phyloP scores from a whole-genome alignment of 2,329 filamentous ascomycete species.

The Colletotrichum ledebouriae region DNA sequence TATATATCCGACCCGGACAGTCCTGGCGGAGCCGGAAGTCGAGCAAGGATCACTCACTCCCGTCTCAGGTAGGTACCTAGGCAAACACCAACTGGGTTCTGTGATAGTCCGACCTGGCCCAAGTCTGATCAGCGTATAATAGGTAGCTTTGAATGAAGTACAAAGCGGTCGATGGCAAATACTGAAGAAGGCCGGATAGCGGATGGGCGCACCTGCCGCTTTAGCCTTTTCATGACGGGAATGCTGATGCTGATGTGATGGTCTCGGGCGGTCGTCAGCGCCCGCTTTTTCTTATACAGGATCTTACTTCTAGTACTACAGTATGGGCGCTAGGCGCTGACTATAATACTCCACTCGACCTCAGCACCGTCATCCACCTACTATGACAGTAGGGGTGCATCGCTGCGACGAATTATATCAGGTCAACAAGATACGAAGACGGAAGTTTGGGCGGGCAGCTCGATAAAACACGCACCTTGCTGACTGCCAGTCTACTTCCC shows the following conservation, averaged over 20 bases:
- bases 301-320: background rate
- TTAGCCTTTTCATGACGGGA: background rate
- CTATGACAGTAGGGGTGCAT: too few relatives aligned
- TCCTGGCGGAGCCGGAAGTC: background rate
- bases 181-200: constrained; percentile 6
- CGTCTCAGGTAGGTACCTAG: background rate
- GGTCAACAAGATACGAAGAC: too few relatives aligned
- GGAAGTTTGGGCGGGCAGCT: background rate
- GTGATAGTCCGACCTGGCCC: background rate
- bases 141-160: too few relatives aligned
- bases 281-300: constrained; percentile 36
- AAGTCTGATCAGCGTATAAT: constrained; percentile 23
- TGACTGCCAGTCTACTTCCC: background rate
- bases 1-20: background rate
- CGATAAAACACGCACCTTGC: background rate
- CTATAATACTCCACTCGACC: too few relatives aligned
- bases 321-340: background rate
- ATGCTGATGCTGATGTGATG: constrained; percentile 19
- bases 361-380: background rate
- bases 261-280: constrained; percentile 9
- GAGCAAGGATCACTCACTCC: background rate
- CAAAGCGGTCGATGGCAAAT: constrained; percentile 20
- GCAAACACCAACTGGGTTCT: background rate
- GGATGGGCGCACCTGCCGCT: constrained; percentile 15
- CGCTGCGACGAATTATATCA: too few relatives aligned